phyloP scores from a whole-genome alignment of 169 alveolate species.

The Babesia gibsoni region DNA sequence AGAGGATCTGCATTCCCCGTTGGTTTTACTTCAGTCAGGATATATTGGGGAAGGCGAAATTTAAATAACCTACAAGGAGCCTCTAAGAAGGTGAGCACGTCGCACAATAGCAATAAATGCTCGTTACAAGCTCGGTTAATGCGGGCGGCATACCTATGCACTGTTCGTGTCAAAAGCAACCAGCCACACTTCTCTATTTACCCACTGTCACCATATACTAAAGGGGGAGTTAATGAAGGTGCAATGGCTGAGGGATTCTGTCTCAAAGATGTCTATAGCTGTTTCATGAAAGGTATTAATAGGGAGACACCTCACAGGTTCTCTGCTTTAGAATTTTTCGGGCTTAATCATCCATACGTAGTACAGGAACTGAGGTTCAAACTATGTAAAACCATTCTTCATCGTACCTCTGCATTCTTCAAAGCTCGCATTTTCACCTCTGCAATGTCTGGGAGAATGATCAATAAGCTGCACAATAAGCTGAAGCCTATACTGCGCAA shows the following conservation, averaged over 20 bases:
- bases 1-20: constrained; percentile 58
- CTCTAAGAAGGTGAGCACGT: neutral
- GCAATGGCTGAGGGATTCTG: constrained; percentile 16
- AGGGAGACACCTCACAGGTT: neutral
- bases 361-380: constrained; percentile 31
- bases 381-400: constrained; percentile 5
- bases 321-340: constrained; percentile 15
- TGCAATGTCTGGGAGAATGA: neutral
- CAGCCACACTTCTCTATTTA: constrained; percentile 32
- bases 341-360: constrained; percentile 34
- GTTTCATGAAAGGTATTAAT: neutral
- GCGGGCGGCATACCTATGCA: constrained; percentile 21
- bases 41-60: constrained; percentile 54
- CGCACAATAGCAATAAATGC: neutral
- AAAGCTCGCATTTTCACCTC: constrained; percentile 1
- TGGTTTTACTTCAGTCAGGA: constrained; percentile 65
- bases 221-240: neutral
- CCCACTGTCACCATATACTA: neutral
- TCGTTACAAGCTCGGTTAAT: neutral
- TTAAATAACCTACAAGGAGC: constrained; percentile 20
- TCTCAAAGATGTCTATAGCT: neutral
- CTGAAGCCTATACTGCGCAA: neutral
- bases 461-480: neutral
- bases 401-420: neutral
- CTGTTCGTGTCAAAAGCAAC: constrained; percentile 19